Percentiles rank a stretch among this genome's conserved stretches.
These are phyloP conservation scores for Candida manassasensis DNA, from an alignment of 805 yeast species.

Conservation along the genomic window DNA sequence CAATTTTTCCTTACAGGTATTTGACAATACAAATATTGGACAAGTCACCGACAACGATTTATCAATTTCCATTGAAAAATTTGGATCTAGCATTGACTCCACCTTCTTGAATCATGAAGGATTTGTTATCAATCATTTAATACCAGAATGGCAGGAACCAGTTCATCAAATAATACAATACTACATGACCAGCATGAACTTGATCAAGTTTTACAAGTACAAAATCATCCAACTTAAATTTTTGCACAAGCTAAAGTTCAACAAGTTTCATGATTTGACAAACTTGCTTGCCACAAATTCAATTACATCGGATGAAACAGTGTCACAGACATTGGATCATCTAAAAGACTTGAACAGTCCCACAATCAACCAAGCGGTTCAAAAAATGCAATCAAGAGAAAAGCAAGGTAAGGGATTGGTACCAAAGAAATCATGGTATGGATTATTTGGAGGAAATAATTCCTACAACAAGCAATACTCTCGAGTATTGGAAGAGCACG, in stretches of 20 bases:
- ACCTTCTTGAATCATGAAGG: slow-evolving; percentile 47
- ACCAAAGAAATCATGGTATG: slow-evolving; percentile 38
- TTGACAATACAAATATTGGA: slow-evolving; percentile 14
- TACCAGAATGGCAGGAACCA: slow-evolving; percentile 47
- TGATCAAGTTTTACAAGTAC: slow-evolving; percentile 46
- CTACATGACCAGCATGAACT: slow-evolving; percentile 37
- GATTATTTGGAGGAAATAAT: slow-evolving; percentile 37
- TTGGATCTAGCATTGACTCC: slow-evolving; percentile 51
- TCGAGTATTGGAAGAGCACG: slow-evolving; percentile 5
- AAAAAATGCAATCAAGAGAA: slow-evolving; percentile 25
- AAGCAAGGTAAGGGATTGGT: slow-evolving; percentile 13
- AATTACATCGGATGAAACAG: background rate
- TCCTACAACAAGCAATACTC: slow-evolving; percentile 10
- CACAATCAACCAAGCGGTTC: slow-evolving; percentile 31
- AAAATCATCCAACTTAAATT: slow-evolving; percentile 48
- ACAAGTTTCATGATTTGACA: slow-evolving; percentile 33
- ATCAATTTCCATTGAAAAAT: slow-evolving; percentile 39
- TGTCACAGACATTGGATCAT: slow-evolving; percentile 16
- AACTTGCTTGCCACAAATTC: slow-evolving; percentile 12
- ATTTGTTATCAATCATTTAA: slow-evolving; percentile 32
- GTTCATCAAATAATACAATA: slow-evolving; percentile 45
- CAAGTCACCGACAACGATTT: slow-evolving; percentile 17
- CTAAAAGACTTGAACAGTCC: slow-evolving; percentile 38
- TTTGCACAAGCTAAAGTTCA: slow-evolving; percentile 35
- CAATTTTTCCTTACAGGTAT: slow-evolving; percentile 47